Evolutionary conservation across 1,284 basidiomycete genomes (phyloP), one percentile per base, ranked within the genome.

Genomic region (Sphaerobolus stellatus): DNA sequence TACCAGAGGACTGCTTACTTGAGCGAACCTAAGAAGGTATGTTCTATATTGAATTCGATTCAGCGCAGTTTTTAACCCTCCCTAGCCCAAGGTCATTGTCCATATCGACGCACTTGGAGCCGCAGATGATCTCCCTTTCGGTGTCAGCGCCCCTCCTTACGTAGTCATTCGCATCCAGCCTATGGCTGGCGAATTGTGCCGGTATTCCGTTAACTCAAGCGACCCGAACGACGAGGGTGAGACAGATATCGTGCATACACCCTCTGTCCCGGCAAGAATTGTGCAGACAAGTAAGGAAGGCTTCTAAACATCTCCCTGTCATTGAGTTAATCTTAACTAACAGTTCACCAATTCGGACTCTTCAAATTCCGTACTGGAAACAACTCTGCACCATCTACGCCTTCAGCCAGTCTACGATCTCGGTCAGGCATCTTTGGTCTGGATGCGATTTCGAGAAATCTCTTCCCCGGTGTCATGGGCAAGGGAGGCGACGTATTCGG

Each of bases 321-420:
- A 28, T 24, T 50, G 45, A 31, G 36, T 59, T 41, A 62, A 41
- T 54, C 49, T 65, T 14, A 58, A 48, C 13, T 40, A 16, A 2
- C 58, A 94, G 92, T 93, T 55, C 89, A 94, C 64, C 88, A 89
- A 65, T 92, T 84, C 60, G 90, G 92, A 9, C 70, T 94, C 51
- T 94, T 93, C 72, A 86, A 88, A 64, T 93, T 94, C 69, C 79
- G 81, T 30, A 90, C 88, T 0, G 84, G 84, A 40, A 80, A 78
- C 50, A 84, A 81, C 57, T 94, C 92, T 25, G 70, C 80, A 18
- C 92, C 92, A 8, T 81, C 84, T 1, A 95, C 92, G 0, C 92
- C 92, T 1, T 90, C 88, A 0, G 79, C 82, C 7, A 73, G 61
- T 33, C 68, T 75, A 14, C 84, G 87, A 44, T 86, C 90, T 3